phyloP scores from a whole-genome alignment of 2,329 filamentous ascomycete species.

The Sporothrix euskadiensis region DNA sequence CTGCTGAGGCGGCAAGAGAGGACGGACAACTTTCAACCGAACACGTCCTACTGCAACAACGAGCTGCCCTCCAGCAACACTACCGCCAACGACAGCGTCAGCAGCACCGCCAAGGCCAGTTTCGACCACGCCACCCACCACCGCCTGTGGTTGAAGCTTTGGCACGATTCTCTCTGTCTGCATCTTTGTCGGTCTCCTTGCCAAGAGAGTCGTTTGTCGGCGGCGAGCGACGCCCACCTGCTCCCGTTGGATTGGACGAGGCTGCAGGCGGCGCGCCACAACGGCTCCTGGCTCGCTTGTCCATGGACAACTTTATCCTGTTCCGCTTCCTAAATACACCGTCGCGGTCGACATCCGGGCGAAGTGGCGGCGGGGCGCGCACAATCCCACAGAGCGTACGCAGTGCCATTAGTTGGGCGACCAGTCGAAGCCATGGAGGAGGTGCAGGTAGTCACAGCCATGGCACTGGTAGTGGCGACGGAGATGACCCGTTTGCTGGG shows the following conservation, averaged over 20 bases:
- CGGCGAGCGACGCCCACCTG: neutral
- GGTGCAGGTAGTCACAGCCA: neutral
- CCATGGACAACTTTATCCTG: constrained; percentile 3
- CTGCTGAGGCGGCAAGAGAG: neutral
- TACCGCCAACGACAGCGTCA: neutral
- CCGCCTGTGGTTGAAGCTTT: constrained; percentile 3
- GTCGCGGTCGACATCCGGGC: neutral
- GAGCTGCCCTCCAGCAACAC: neutral
- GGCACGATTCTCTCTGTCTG: neutral
- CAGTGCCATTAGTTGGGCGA: neutral
- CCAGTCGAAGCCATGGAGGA: neutral
- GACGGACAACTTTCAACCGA: neutral
- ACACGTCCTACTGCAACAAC: neutral
- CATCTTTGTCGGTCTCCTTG: neutral
- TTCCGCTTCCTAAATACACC: constrained; percentile 1
- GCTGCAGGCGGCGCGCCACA: neutral
- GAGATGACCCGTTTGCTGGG: constrained; percentile 5
- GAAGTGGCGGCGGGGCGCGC: neutral
- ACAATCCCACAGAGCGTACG: neutral
- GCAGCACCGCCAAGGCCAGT: neutral
- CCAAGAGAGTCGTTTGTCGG: constrained; percentile 8
- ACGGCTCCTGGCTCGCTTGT: neutral
- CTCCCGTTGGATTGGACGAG: neutral
- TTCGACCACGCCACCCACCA: neutral
- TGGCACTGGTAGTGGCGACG: neutral